Base-by-base conservation (phyloP, 148 eudicot species). In the Tetragonia tetragonoides region DNA sequence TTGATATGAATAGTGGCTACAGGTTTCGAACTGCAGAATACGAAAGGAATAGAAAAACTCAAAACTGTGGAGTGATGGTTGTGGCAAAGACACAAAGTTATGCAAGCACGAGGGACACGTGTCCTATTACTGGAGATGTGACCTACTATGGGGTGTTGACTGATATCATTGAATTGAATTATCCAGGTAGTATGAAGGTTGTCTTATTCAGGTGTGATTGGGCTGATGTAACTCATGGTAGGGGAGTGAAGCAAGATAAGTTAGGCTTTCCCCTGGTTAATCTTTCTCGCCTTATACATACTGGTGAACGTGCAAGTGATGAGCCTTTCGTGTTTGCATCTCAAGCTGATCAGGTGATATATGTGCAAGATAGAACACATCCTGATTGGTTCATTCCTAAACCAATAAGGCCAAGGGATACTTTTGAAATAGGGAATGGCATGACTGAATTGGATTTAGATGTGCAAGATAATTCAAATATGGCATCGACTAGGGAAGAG, bases 391-490 rank as follows among this genome's bases (percentile, higher is more conserved):
- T 46, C 47, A 46, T 75, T 75, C 78, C 70, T 42, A 23, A 0
- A 49, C 68, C 78, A 28, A 75, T 63, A 42, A 75, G 40, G 70
- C 78, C 70, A 16, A 44, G 70, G 57, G 78, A 49, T 37, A 39
- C 5, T 57, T 73, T 57, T 73, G 44, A 56, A 4, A 56, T 39
- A 28, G 76, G 76, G 11, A 66, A 59, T 34, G 64, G 38, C 18
- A 4, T 17, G n/a, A 5, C n/a, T 17, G 47, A 59, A 20, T 10
- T 3, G 7, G 64, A 28, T 37, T 44, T 69, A 3, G 12, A 12
- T n/a, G 16, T n/a, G 17, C 37, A 21, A 2, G 16, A 46, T 4
- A 39, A 69, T 7, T 7, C 18, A 24, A 7, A 70, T 14, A 7
- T 47, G 10, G 39, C 21, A 24, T 38, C n/a, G 39, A 18, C 23